A percentile compares a stretch with the other conserved stretches of the same genome.
phyloP scores from a whole-genome alignment of 805 yeast species.

The Ogataea siamensis region DNA sequence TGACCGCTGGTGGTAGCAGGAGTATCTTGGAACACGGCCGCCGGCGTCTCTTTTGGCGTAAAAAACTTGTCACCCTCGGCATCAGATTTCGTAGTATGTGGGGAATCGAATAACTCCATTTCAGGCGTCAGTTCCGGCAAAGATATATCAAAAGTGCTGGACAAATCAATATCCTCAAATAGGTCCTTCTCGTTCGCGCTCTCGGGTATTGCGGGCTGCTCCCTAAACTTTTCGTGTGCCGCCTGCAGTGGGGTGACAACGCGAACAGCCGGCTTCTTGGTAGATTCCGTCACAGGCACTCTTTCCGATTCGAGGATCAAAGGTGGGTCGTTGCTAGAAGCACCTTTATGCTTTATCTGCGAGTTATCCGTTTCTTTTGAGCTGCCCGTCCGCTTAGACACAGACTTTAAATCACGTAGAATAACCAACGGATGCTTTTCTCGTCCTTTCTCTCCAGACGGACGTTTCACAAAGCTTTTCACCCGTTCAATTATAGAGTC shows the following conservation, averaged over 20 bases:
- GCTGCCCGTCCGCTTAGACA: too few species aligned
- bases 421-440: conserved; percentile 2
- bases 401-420: not conserved
- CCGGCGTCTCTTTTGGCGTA: conserved; percentile 21
- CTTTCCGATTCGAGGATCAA: not conserved
- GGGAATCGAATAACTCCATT: conserved; percentile 4
- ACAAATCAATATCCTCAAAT: conserved; percentile 18
- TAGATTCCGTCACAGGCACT: not conserved
- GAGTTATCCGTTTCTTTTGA: too few species aligned
- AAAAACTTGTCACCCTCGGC: conserved; percentile 13
- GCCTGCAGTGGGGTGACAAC: conserved; percentile 7
- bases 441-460: conserved; percentile 1
- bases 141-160: conserved; percentile 18
- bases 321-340: not conserved
- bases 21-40: conserved; percentile 10
- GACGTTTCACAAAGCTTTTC: conserved; percentile 2
- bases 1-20: not conserved
- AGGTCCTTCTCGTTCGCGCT: conserved; percentile 13
- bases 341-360: too few species aligned
- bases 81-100: conserved; percentile 11
- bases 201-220: not conserved
- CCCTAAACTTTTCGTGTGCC: conserved; percentile 8
- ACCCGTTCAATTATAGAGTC: conserved; percentile 5
- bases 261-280: conserved; percentile 2
- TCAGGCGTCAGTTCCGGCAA: conserved; percentile 17